phyloP scores from a whole-genome alignment of 2,329 filamentous ascomycete species.

The Neopestalotiopsis sp. region DNA sequence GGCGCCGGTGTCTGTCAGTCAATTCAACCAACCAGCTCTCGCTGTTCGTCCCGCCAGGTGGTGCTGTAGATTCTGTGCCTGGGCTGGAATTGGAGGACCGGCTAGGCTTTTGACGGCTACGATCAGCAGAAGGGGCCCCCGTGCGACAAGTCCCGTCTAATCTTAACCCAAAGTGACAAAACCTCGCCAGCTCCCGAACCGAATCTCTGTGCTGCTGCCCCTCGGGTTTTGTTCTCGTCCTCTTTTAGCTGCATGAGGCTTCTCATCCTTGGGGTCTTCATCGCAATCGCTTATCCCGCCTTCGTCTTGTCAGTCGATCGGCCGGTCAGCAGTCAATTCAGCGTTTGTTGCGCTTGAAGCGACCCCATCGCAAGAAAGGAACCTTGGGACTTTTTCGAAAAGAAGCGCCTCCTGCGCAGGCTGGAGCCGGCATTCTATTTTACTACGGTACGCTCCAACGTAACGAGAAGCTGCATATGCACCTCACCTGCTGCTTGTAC shows the following conservation, averaged over 20 bases:
- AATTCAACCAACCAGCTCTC: neutral
- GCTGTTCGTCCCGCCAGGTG: neutral
- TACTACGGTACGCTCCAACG: neutral
- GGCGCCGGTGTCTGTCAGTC: neutral
- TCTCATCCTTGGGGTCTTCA: constrained; percentile 4
- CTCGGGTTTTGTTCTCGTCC: neutral
- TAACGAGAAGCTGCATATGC: neutral
- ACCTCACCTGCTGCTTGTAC: neutral
- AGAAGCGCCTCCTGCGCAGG: neutral
- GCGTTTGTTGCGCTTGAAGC: neutral
- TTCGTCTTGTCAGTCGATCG: neutral
- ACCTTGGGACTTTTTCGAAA: neutral
- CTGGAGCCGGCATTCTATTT: neutral
- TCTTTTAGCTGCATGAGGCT: constrained; percentile 11
- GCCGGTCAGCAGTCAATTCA: neutral
- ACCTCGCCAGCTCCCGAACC: constrained; percentile 12
- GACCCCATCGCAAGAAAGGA: neutral
- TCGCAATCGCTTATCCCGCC: neutral
- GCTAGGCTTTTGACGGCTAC: constrained; percentile 15
- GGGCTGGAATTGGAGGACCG: constrained; percentile 15
- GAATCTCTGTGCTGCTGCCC: neutral
- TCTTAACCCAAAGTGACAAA: constrained; percentile 17
- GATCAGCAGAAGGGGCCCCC: constrained; percentile 6
- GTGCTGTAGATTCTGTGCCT: neutral
- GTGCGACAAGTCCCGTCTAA: constrained; percentile 17